Conservation (phyloP, 225 moss, liverwort and hornwort species). For the Marchantia polymorpha region DNA sequence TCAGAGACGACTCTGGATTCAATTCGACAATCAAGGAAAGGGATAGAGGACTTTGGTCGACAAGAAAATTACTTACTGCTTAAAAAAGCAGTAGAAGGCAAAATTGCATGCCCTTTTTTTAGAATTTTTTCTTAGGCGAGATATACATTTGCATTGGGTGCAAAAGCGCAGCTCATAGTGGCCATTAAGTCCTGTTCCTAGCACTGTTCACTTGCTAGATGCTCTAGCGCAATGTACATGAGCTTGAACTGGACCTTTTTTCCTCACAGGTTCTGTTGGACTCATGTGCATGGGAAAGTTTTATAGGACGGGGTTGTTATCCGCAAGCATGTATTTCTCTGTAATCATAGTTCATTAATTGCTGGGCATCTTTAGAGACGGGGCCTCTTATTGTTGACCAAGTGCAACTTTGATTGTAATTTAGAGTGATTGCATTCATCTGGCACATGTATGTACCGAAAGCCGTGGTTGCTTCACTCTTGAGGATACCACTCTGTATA, state of each 20-base stretch:
- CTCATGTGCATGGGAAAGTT: constrained; percentile 4
- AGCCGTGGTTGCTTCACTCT: not conserved
- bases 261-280: constrained; percentile 1
- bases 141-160: constrained; percentile 5
- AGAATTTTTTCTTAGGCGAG: constrained; percentile 1
- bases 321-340: not conserved
- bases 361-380: not conserved
- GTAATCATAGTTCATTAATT: constrained; percentile 1
- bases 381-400: not conserved
- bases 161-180: not conserved
- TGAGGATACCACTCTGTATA: no score
- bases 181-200: constrained; percentile 9
- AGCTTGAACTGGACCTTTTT: constrained; percentile 17
- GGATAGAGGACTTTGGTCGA: not conserved
- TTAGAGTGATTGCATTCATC: not conserved
- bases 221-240: constrained; percentile 7
- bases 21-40: constrained; percentile 1
- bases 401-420: not conserved
- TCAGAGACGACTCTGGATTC: constrained; percentile 9
- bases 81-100: constrained; percentile 9
- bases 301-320: not conserved
- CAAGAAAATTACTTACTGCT: not conserved
- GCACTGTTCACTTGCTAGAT: not conserved
- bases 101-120: not conserved
- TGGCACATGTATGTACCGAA: not conserved